Evolutionary conservation across 108 stramenopile genomes (phyloP).

Genomic region (Pseudonitzschia pungens): DNA sequence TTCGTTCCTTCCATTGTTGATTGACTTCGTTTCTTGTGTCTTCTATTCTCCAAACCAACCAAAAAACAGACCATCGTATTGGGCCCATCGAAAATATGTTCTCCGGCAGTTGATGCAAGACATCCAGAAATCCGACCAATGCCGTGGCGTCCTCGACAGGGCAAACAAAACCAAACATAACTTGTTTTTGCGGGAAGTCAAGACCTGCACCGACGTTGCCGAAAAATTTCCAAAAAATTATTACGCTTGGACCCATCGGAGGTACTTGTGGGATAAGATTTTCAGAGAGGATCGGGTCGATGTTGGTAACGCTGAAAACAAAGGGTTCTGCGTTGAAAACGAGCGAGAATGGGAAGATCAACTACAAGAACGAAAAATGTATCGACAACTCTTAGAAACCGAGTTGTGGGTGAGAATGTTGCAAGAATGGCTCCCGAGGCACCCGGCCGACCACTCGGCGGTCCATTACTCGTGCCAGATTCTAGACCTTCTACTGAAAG

Average conservation of each 20-base stretch:
- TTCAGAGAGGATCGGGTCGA: background rate
- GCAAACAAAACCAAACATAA: background rate
- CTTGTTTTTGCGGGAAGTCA: conserved; percentile 25
- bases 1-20: background rate
- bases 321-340: background rate
- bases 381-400: conserved; percentile 16
- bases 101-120: conserved; percentile 20
- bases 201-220: conserved; percentile 36
- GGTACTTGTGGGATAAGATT: conserved; percentile 10
- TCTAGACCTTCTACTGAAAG: conserved; percentile 9
- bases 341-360: background rate
- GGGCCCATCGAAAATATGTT: conserved; percentile 56
- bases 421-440: conserved; percentile 32
- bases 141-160: background rate
- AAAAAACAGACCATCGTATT: conserved; percentile 37
- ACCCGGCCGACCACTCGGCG: conserved; percentile 57
- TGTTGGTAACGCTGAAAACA: background rate
- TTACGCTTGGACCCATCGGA: conserved; percentile 57
- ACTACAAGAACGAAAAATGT: background rate
- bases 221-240: conserved; percentile 58
- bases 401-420: conserved; percentile 27
- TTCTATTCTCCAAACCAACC: background rate
- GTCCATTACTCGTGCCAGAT: conserved; percentile 49
- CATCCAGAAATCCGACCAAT: background rate
- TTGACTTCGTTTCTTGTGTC: background rate